Evolutionary conservation across 2,329 filamentous ascomycete species (phyloP).

Genomic region (Phialocephala subalpina): DNA sequence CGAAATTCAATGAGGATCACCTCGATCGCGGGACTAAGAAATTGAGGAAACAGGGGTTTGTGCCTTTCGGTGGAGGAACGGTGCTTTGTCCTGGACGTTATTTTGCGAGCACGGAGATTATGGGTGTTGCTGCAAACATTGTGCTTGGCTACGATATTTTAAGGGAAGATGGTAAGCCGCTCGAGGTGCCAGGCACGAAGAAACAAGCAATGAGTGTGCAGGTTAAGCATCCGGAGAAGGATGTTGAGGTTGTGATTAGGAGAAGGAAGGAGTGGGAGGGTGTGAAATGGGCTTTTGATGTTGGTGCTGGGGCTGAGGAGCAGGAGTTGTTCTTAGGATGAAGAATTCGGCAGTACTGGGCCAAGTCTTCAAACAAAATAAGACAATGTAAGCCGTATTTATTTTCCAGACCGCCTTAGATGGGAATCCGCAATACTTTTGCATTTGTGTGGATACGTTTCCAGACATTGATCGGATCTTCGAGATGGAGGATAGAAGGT

Average conservation of each 20-base stretch:
- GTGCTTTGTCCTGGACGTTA: conserved; percentile 48
- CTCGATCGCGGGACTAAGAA: conserved; percentile 24
- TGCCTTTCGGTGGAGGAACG: conserved; percentile 49
- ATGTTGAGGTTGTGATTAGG: conserved; percentile 24
- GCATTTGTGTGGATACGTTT: too few species aligned
- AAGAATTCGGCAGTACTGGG: too few species aligned
- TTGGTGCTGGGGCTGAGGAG: conserved; percentile 13
- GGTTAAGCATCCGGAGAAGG: conserved; percentile 28
- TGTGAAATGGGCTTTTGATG: conserved; percentile 27
- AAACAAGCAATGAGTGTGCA: conserved; percentile 25
- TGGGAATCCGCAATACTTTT: too few species aligned
- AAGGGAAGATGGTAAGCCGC: conserved; percentile 12
- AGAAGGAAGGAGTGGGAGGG: conserved; percentile 33
- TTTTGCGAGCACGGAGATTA: conserved; percentile 48
- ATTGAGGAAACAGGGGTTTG: conserved; percentile 36
- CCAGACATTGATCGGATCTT: too few species aligned
- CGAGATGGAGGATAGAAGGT: too few species aligned
- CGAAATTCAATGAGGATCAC: conserved; percentile 29
- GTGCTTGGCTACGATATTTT: conserved; percentile 43
- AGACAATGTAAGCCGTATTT: too few species aligned
- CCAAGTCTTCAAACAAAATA: too few species aligned
- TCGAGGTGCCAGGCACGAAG: conserved; percentile 21
- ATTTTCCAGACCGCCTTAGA: too few species aligned
- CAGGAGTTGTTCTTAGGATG: background rate
- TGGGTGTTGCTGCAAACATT: conserved; percentile 43